Base-by-base conservation (phyloP, 2,329 filamentous ascomycete species). In the Ciborinia camelliae region DNA sequence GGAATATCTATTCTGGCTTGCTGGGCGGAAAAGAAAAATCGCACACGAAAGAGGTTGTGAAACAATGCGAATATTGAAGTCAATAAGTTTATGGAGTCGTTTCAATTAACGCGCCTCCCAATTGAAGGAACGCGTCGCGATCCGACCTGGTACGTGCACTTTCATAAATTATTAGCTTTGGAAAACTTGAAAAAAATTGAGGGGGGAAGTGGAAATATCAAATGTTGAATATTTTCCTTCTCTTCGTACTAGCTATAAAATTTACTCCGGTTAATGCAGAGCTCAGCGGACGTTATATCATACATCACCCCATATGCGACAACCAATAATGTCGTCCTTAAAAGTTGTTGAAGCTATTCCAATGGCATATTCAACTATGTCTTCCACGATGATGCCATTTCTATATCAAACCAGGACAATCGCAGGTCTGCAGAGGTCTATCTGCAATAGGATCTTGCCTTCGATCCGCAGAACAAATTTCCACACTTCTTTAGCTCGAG, bases 371-470 rank as follows among this genome's bases (percentile, higher is more conserved):
- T 65, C 65, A 39, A 41, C 52, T 26, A 57, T 70, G n/a, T 65
- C 69, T 28, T 69, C 70, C 68, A 73, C 65, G 28, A 84, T 84
- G 79, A 82, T 84, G 8, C 86, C 88, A 0, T 92, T 92, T 65
- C 80, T 92, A 8, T 92, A 91, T 73, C 87, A 90, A 69, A 92
- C 90, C 6, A 79, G 82, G 66, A 91, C 89, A 0, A 81, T 89
- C 39, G 62, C 67, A n/a, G 61, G 63, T 5, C 41, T 66, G 28
- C 43, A 52, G 47, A 62, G 59, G 50, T 62, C 52, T 47, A 35
- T 60, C 2, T 63, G 45, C 32, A 63, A 35, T 6, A 37, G 30
- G 30, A 28, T 41, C 4, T 12, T 63, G 14, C 20, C 62, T 30
- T 41, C 52, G 5, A 39, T 58, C 9, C 43, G 20, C 2, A 39